phyloP scores from a whole-genome alignment of 1,139 yeast genomes.

The Kurtzmaniella quercitrusa region DNA sequence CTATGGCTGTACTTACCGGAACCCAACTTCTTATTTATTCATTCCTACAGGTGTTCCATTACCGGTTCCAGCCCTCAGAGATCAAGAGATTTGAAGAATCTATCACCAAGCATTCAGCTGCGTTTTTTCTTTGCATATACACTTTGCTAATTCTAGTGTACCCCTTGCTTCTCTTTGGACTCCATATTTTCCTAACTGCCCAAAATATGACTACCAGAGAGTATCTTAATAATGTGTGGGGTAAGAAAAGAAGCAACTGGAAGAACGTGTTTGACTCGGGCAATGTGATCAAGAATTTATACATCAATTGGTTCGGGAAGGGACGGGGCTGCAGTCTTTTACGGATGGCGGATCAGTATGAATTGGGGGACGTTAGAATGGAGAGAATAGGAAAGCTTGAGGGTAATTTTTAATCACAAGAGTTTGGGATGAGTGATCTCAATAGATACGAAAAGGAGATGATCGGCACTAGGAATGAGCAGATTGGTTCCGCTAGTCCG shows the following conservation, averaged over 20 bases:
- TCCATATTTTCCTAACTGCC: conserved; percentile 51
- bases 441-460: background rate
- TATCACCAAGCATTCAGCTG: conserved; percentile 30
- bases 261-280: conserved; percentile 43
- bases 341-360: conserved; percentile 30
- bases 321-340: conserved; percentile 44
- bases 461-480: too few relatives aligned
- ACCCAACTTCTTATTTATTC: conserved; percentile 20
- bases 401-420: background rate
- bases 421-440: background rate
- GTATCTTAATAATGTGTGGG: conserved; percentile 41
- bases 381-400: conserved; percentile 12
- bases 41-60: conserved; percentile 27
- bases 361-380: conserved; percentile 43
- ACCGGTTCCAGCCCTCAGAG: conserved; percentile 9
- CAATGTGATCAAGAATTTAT: conserved; percentile 34
- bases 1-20: conserved; percentile 19
- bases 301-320: conserved; percentile 45
- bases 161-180: conserved; percentile 48
- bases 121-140: conserved; percentile 47
- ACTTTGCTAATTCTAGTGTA: conserved; percentile 43
- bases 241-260: conserved; percentile 19
- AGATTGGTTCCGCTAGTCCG: too few relatives aligned
- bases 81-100: conserved; percentile 17
- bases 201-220: conserved; percentile 72